Evolutionary conservation across 495 filamentous ascomycete species (phyloP), one percentile per base, ranked within the genome.

Genomic region (Hypomontagnella monticulosa): DNA sequence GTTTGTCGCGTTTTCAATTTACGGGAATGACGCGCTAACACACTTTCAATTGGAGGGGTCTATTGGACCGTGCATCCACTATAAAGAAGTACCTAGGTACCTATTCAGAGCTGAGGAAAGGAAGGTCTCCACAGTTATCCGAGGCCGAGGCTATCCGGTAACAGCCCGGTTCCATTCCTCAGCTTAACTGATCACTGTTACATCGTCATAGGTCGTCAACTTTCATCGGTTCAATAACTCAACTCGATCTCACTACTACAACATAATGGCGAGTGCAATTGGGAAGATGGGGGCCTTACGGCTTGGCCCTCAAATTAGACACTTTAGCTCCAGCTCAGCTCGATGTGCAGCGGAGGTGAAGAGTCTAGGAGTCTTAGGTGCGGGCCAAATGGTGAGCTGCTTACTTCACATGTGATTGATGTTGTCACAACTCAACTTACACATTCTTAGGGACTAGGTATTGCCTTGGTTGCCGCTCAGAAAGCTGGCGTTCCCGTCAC

Each of bases 391-490:
- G 93, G 93, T 95, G 80, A 75, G 77, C 74, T 67, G 11, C 14
- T 47, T 66, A 30, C 30, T 40, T 65, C 62, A 51, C 59, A 67
- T 67, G 66, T 58, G 57, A 75, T 52, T 23, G 14, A 41, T 10
- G 23, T 44, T 30, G 10, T 65, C 38, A 61, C 71, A 38, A 48
- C 18, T 62, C 51, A 54, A 14, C 63, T 61, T 32, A 58, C 42
- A 20, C 7, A 33, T 30, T 16, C 38, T n/a, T 67, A 98, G 95
- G 95, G 96, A 61, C 82, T 99, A 49, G 96, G 96, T 49, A 98
- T 99, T 73, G 96, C 95, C 11, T 84, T 99, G 20, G 95, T 98
- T 15, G 96, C 96, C 47, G 92, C 95, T 42, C 88, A 90, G 60
- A 93, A 84, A 79, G 94, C 93, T 23, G 76, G 86, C 63, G 85